Base-by-base conservation (phyloP, 2,329 filamentous ascomycete genomes). In the Cercospora zeae-maydis region DNA sequence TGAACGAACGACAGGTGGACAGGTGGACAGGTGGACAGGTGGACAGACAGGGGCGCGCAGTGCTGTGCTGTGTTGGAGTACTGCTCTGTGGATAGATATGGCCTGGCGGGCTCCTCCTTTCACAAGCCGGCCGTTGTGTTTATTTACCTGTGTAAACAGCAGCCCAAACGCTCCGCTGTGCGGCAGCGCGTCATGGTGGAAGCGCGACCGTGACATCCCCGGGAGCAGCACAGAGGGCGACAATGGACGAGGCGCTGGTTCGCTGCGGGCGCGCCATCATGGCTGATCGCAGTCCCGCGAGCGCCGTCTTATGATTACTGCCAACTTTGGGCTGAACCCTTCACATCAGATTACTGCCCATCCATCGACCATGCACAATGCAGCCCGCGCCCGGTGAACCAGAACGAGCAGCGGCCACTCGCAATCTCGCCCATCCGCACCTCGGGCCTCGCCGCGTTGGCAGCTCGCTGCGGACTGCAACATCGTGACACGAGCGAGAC, bases 121-220 rank as follows among this genome's bases (percentile, higher is more conserved):
- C 53, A 61, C 31, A 33, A 36, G 51, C 47, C 34, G 21, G 49
- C 59, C 49, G 59, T 56, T 54, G 34, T 56, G 53, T 61, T 54
- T 51, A 59, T 51, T 59, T 52, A 52, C 57, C 11, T 21, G 11
- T 49, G 55, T 49, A 33, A 47, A 47, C 56, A 59, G 27, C 13
- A 14, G 16, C 31, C 27, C 57, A 59, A 59, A 59, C 57, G 57
- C 57, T 42, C n/a, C 21, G 37, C 52, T 24, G n/a, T 31, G 31
- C 51, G 31, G 34, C 51, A 42, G 30, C 27, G 56, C 56, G 45
- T 59, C 57, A 59, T 42, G 19, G 19, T 27, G 39, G 31, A 37
- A 33, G 16, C 30, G 42, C 42, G 30, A 36, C 31, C 11, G 24
- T 30, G 45, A 31, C 56, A 59, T 52, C 57, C 57, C 57, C 57